These are phyloP conservation scores for Podaxis sp. DNA, from an alignment of 768 basidiomycete species.

Conservation along the genomic window DNA sequence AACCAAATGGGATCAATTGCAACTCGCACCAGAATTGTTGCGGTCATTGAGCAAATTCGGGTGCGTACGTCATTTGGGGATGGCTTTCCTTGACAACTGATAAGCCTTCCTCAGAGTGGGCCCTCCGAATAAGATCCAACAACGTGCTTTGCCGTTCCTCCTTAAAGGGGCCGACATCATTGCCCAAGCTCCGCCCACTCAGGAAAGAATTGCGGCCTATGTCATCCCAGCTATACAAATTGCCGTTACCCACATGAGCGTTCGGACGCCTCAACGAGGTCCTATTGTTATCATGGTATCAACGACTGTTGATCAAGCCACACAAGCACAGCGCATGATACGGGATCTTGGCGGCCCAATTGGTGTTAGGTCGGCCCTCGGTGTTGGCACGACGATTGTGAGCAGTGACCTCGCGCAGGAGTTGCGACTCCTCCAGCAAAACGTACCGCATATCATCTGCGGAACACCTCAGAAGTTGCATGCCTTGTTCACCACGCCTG, in stretches of 20 bases:
- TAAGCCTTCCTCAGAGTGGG: conserved; percentile 62
- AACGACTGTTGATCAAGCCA: conserved; percentile 98
- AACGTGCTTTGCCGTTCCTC: conserved; percentile 93
- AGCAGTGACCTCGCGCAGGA: conserved; percentile 71
- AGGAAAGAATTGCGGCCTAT: conserved; percentile 97
- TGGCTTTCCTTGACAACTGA: not conserved
- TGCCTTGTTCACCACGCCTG: conserved; percentile 81
- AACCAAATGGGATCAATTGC: conserved; percentile 95
- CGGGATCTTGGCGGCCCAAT: conserved; percentile 92
- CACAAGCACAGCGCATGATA: conserved; percentile 94
- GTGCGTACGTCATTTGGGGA: conserved; percentile 44
- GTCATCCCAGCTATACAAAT: conserved; percentile 89
- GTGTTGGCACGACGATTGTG: conserved; percentile 73
- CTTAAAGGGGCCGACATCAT: conserved; percentile 95
- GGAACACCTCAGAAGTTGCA: conserved; percentile 97
- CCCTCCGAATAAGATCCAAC: conserved; percentile 98
- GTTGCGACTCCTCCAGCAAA: conserved; percentile 81
- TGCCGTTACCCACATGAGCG: conserved; percentile 62
- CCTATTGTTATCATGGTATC: conserved; percentile 93
- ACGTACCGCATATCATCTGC: conserved; percentile 92
- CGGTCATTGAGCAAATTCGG: conserved; percentile 92
- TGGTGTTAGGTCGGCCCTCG: conserved; percentile 87
- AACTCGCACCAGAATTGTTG: conserved; percentile 82
- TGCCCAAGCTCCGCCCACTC: conserved; percentile 97
- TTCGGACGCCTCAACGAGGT: conserved; percentile 61